Percentiles rank a stretch among this genome's conserved stretches.
phyloP scores from a whole-genome alignment of 495 filamentous ascomycete genomes.

The Lichina pygmaea region DNA sequence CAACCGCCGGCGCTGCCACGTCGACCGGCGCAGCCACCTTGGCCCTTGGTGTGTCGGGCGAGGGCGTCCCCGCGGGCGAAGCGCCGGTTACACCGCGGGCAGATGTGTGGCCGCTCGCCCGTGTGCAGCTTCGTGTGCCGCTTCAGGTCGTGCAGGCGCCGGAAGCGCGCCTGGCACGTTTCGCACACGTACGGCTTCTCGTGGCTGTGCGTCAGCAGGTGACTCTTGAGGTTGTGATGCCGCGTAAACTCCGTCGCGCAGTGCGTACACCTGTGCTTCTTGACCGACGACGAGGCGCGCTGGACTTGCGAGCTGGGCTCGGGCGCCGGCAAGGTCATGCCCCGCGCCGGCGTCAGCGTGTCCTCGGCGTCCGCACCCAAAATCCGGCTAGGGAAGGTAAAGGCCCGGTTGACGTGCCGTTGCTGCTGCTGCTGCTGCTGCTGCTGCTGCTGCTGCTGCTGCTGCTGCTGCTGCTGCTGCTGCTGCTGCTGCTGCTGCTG shows the following conservation, averaged over 20 bases:
- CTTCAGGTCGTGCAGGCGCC: slow-evolving; percentile 84
- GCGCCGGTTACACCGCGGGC: slow-evolving; percentile 72
- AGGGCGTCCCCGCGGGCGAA: slow-evolving; percentile 92
- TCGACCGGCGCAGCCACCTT: slow-evolving; percentile 81
- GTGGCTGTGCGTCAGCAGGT: slow-evolving; percentile 92
- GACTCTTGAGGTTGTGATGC: slow-evolving; percentile 97
- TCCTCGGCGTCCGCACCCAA: neutral
- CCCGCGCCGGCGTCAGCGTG: slow-evolving; percentile 13
- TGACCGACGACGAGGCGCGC: slow-evolving; percentile 25
- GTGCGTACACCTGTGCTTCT: slow-evolving; percentile 89
- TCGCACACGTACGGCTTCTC: slow-evolving; percentile 90
- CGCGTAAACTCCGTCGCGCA: slow-evolving; percentile 91
- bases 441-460: neutral
- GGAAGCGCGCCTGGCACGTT: slow-evolving; percentile 70
- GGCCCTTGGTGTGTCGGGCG: slow-evolving; percentile 83
- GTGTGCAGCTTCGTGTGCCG: slow-evolving; percentile 91
- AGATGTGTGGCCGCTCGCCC: slow-evolving; percentile 83
- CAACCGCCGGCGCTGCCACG: slow-evolving; percentile 71
- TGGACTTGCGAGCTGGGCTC: slow-evolving; percentile 31
- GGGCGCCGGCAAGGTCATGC: slow-evolving; percentile 51
- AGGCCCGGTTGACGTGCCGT: slow-evolving; percentile 8
- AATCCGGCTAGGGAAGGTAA: slow-evolving; percentile 14
- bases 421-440: neutral
- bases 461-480: slow-evolving; percentile 2
- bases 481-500: neutral